Evolutionary conservation across 108 stramenopile species (phyloP), one percentile per base, ranked within the genome.

Genomic region (Mediolabrus comicus): DNA sequence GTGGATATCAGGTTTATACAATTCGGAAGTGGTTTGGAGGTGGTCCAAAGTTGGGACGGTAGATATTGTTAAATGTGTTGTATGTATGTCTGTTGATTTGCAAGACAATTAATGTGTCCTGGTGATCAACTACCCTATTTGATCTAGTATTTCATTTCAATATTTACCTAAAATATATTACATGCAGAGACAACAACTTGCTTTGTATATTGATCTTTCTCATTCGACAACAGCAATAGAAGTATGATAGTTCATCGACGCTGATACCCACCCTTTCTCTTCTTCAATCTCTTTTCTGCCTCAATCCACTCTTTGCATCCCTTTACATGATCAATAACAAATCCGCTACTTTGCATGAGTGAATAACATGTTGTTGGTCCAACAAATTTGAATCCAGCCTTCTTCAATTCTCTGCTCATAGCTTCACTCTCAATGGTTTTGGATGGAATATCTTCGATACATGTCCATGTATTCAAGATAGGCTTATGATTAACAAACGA

Each of bases 1-100:
- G 88, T 7, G 88, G 90, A 25, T 88, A 69, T 60, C 92, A 94
- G 78, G 82, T 94, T 9, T 89, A 86, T 66, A 91, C 92, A 2
- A 87, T 94, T 73, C 86, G 92, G 12, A 83, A 80, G 56, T 93
- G 92, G 92, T 93, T 91, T 75, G 80, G 82, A 49, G 88, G 83
- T n/a, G 86, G 85, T 7, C 86, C 87, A 8, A 69, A 66, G 10
- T 75, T 92, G 22, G 88, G 87, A 4, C 65, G 87, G 53, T 92
- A 83, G 26, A 10, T 31, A 24, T n/a, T 8, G 22, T 16, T 19
- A 10, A 34, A 51, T n/a, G 24, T 38, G 46, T 38, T 7, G 35
- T 22, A 36, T 38, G 62, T 35, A 16, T 10, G 57, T 30, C 11
- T 33, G 2, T 65, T 53, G 24, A 56, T 31, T 16, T 69, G 68